A percentile compares a stretch with the other conserved stretches of the same genome.
These are phyloP conservation scores for Cardamine resedifolia DNA, from an alignment of 345 rosid genomes.

Conservation along the genomic window DNA sequence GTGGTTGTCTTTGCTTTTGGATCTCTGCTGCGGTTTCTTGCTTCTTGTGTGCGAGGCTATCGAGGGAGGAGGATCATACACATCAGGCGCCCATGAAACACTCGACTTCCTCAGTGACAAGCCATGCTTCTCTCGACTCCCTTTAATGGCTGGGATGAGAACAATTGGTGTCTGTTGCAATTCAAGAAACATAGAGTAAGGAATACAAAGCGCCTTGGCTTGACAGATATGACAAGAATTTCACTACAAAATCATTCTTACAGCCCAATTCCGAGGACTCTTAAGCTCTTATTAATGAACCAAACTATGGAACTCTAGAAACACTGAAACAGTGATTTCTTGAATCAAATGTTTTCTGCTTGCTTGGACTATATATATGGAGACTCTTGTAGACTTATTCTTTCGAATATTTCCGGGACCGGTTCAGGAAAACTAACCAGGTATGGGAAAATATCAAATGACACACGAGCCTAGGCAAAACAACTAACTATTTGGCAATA, in stretches of 20 bases:
- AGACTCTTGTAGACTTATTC: background rate
- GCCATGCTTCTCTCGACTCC: constrained; percentile 70
- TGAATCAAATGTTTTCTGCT: constrained; percentile 2
- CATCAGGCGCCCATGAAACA: constrained; percentile 87
- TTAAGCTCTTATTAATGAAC: background rate
- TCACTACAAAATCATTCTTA: background rate
- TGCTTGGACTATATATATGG: background rate
- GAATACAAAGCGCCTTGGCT: background rate
- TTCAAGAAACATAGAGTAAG: background rate
- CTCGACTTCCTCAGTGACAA: constrained; percentile 43
- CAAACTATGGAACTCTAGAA: background rate
- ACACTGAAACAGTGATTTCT: background rate
- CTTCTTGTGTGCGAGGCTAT: constrained; percentile 61
- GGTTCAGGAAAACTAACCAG: background rate
- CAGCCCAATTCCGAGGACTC: background rate
- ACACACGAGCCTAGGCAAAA: constrained; percentile 8
- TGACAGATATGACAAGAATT: background rate
- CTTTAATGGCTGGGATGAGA: constrained; percentile 81
- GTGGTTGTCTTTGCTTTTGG: constrained; percentile 51
- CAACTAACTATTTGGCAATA: background rate
- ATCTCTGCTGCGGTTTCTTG: constrained; percentile 53
- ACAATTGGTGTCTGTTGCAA: constrained; percentile 41
- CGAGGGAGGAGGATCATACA: constrained; percentile 84
- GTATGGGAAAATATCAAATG: background rate
- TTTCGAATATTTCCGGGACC: background rate